These are phyloP conservation scores for Fusarium falciforme DNA, from an alignment of 2,329 filamentous ascomycete species.

Conservation along the genomic window DNA sequence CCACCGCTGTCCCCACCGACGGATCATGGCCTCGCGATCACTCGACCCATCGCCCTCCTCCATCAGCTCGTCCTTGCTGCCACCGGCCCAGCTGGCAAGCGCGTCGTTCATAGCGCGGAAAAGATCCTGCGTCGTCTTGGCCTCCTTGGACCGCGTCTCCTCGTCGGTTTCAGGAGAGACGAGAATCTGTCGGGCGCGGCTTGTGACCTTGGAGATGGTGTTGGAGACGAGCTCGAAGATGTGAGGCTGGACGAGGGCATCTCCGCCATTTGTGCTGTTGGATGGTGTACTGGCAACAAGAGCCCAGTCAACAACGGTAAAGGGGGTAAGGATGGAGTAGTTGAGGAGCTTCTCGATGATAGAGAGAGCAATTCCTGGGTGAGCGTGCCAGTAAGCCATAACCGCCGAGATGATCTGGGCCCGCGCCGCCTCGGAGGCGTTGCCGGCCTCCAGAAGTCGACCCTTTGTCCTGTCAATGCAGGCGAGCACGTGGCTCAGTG, in stretches of 20 bases:
- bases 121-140: slow-evolving; percentile 79
- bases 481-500: slow-evolving; percentile 92
- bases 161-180: slow-evolving; percentile 70
- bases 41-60: slow-evolving; percentile 72
- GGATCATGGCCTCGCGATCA: slow-evolving; percentile 73
- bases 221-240: slow-evolving; percentile 91
- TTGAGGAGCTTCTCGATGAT: slow-evolving; percentile 98
- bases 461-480: slow-evolving; percentile 96
- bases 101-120: slow-evolving; percentile 86
- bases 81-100: slow-evolving; percentile 76
- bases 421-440: slow-evolving; percentile 79
- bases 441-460: slow-evolving; percentile 82
- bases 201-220: slow-evolving; percentile 90
- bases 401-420: slow-evolving; percentile 91
- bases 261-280: slow-evolving; percentile 65
- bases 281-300: slow-evolving; percentile 69
- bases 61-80: slow-evolving; percentile 79
- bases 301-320: slow-evolving; percentile 90
- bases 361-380: slow-evolving; percentile 90
- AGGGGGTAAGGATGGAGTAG: slow-evolving; percentile 91
- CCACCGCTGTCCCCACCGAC: slow-evolving; percentile 88
- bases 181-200: slow-evolving; percentile 84
- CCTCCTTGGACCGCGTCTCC: slow-evolving; percentile 76
- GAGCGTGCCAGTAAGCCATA: slow-evolving; percentile 91
- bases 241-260: slow-evolving; percentile 77